These are phyloP conservation scores for Limonium bicolor DNA, from an alignment of 148 eudicot species.

Conservation along the genomic window DNA sequence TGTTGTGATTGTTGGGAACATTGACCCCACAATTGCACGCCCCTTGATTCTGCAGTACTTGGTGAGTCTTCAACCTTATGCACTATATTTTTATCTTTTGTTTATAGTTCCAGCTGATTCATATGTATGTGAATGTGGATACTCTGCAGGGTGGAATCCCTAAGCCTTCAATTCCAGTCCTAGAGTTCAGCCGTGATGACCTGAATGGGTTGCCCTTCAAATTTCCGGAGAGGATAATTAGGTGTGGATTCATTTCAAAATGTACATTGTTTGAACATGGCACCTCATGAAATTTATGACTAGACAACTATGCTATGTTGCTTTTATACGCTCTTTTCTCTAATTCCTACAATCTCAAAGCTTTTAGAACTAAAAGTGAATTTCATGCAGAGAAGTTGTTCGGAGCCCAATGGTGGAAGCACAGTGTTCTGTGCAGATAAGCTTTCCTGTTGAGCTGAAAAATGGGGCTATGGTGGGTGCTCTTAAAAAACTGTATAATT, in stretches of 20 bases:
- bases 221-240: constrained; percentile 44
- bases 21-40: constrained; percentile 47
- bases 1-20: constrained; percentile 64
- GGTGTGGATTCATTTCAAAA: constrained; percentile 18
- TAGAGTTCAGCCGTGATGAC: constrained; percentile 47
- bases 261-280: no score
- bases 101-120: neutral
- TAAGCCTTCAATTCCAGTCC: constrained; percentile 34
- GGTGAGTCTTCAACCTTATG: constrained; percentile 23
- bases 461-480: constrained; percentile 54
- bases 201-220: constrained; percentile 74
- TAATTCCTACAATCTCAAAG: neutral
- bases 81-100: neutral
- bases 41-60: constrained; percentile 67
- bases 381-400: constrained; percentile 72
- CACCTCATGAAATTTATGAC: no score
- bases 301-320: no score
- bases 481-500: neutral
- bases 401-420: constrained; percentile 93
- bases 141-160: constrained; percentile 76
- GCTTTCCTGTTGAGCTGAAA: constrained; percentile 61
- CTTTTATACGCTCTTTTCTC: no score
- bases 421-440: constrained; percentile 81
- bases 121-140: neutral
- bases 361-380: neutral